Evolutionary conservation across 2,329 filamentous ascomycete species (phyloP), one percentile per base, ranked within the genome.

Genomic region (Botrytis galanthina): DNA sequence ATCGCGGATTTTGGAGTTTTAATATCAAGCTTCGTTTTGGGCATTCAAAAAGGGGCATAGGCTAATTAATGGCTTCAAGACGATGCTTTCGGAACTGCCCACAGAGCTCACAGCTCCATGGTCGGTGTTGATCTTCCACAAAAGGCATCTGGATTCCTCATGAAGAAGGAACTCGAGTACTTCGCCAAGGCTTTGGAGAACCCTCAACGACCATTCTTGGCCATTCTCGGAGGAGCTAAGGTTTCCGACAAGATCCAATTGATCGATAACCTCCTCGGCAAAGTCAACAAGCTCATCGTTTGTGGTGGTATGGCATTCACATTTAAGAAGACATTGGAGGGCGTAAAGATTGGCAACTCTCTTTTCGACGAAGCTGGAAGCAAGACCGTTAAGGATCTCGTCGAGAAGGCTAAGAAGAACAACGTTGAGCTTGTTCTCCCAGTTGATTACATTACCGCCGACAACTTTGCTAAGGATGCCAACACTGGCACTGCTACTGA

Each of bases 91-190:
- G 96, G 96, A 84, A 99, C 96, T 75, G 96, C 96, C 75, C 96
- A 99, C 88, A 94, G 96, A 83, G 96, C 93, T 67, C 96, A 99
- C 90, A 98, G 94, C 84, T 98, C 95, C 84, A 99, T 99, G 96
- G 96, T 99, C 80, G 96, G 96, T 81, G 89, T 98, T 77, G 91
- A 98, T 78, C 92, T 99, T 67, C 95, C 95, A 79, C 94, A 98
- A 84, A 98, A 97, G 88, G 96, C 96, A 16, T 93, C 95, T 73
- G 96, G 96, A 76, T 99, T 98, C 91, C 91, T 99, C 81, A 94
- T 99, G 88, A 99, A 99, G 92, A 99, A 98, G 89, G 96, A 99
- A 86, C 92, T 99, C 76, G 96, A 99, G 83, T 99, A 99, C 91
- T 99, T 99, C 83, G 96, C 96, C 77, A 90, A 98, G 87, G 96